These are phyloP conservation scores for Kregervanrija delftensis DNA, from an alignment of 805 yeast genomes.

Conservation along the genomic window DNA sequence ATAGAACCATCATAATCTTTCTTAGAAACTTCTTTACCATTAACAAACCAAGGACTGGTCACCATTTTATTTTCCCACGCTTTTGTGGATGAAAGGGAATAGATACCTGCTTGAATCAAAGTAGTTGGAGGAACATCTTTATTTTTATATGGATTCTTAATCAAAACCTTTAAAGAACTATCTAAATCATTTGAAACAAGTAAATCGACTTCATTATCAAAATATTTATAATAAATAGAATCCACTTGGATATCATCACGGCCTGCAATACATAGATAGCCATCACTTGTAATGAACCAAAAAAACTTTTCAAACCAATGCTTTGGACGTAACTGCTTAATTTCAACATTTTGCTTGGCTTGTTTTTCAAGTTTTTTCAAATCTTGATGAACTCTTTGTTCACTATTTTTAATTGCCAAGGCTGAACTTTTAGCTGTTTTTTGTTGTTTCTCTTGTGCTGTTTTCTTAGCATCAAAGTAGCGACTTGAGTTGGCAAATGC, in stretches of 20 bases:
- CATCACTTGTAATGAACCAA: conserved; percentile 93
- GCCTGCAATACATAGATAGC: conserved; percentile 81
- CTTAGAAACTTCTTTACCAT: conserved; percentile 62
- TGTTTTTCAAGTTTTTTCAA: conserved; percentile 55
- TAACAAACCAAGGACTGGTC: conserved; percentile 82
- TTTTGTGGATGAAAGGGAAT: conserved; percentile 70
- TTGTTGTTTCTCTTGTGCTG: conserved; percentile 68
- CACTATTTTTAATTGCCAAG: conserved; percentile 77
- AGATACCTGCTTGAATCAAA: conserved; percentile 81
- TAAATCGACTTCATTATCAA: conserved; percentile 60
- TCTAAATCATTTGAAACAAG: conserved; percentile 70
- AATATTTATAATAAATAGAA: conserved; percentile 70
- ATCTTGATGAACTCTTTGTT: conserved; percentile 67
- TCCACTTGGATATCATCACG: conserved; percentile 76
- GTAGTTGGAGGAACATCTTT: conserved; percentile 80
- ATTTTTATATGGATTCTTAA: conserved; percentile 70
- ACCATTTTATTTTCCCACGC: conserved; percentile 89
- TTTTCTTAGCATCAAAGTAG: conserved; percentile 71
- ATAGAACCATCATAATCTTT: conserved; percentile 51
- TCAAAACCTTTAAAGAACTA: conserved; percentile 67
- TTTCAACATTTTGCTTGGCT: conserved; percentile 38
- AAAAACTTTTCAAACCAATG: conserved; percentile 90
- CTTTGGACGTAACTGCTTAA: conserved; percentile 61
- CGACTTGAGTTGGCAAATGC: conserved; percentile 85
- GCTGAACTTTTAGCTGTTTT: conserved; percentile 74